Evolutionary conservation across 192 early-diverging fungal species (phyloP), one percentile per base, ranked within the genome.

Genomic region (Spizellomyces sp.): DNA sequence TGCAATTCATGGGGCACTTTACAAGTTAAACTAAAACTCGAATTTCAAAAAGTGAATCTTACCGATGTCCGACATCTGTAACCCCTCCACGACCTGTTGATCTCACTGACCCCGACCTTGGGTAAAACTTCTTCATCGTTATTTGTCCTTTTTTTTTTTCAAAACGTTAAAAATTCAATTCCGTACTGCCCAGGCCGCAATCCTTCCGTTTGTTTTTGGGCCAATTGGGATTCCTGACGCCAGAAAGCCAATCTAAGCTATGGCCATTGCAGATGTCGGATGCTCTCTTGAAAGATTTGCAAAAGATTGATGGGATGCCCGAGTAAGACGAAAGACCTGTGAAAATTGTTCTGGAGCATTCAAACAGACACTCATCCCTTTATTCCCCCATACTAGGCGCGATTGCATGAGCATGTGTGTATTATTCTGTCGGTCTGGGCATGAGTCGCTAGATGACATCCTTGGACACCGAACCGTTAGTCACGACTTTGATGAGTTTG

Each of bases 391-490:
- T 44, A 17, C 17, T 27, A 81, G 76, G 73, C 79, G 92, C 6
- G 91, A 94, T 58, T 91, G 89, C 60, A 81, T 93, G 9, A 81
- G 80, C 7, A 79, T 90, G 43, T 81, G 83, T 8, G 84, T 90
- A 2, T 83, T 90, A 45, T 94, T 84, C 82, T 85, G 83, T 19
- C 70, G 75, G 41, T 88, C 87, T 1, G 86, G 86, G 4, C 68
- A 81, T 45, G 74, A 83, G 48, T 48, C 64, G 8, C 77, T 83
- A 58, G 75, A 82, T 44, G 79, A 88, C 27, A 75, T 94, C 17
- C 67, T 93, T 9, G 70, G 79, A 7, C 73, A 77, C 5, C 63
- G 68, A 27, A 64, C 75, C 0, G 42, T 91, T 6, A 86, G 71
- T 21, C 67, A 86, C 15, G 87, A 89, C 48, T 94, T 90, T 77